Evolutionary conservation across 176 grass and related monocot genomes (phyloP).

Genomic region (Zizania latifolia): DNA sequence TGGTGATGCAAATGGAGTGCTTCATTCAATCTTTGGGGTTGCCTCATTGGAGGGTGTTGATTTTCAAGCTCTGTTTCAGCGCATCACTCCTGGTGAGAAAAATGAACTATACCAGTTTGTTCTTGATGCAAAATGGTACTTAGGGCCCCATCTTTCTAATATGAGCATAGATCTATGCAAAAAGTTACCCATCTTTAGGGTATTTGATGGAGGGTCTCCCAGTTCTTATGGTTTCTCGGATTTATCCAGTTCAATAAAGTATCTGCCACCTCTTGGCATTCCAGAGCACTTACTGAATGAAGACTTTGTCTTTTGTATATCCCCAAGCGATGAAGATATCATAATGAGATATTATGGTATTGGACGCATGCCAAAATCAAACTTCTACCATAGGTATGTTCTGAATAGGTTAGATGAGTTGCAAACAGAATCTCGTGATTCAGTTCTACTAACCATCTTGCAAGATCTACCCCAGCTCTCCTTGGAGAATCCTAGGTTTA

Average conservation of each 20-base stretch:
- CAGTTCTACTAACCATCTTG: slow-evolving; percentile 69
- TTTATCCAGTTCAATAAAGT: slow-evolving; percentile 66
- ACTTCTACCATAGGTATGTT: slow-evolving; percentile 69
- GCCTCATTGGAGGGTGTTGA: slow-evolving; percentile 48
- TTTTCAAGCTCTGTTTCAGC: slow-evolving; percentile 55
- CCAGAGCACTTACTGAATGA: slow-evolving; percentile 60
- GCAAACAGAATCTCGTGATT: slow-evolving; percentile 64
- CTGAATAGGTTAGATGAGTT: slow-evolving; percentile 63
- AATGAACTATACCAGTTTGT: slow-evolving; percentile 77
- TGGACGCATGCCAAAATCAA: slow-evolving; percentile 66
- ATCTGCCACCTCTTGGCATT: slow-evolving; percentile 70
- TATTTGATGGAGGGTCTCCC: slow-evolving; percentile 54
- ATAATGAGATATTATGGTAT: slow-evolving; percentile 78
- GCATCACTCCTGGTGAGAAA: slow-evolving; percentile 64
- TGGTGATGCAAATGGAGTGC: slow-evolving; percentile 63
- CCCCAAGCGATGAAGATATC: slow-evolving; percentile 68
- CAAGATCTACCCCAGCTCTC: slow-evolving; percentile 88
- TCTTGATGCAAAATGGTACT: slow-evolving; percentile 95
- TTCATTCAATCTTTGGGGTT: slow-evolving; percentile 73
- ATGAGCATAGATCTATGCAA: slow-evolving; percentile 69
- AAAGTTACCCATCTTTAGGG: slow-evolving; percentile 74
- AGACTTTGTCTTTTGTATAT: slow-evolving; percentile 73
- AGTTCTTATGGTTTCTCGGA: slow-evolving; percentile 55
- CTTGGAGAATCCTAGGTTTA: slow-evolving; percentile 78
- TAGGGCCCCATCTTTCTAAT: slow-evolving; percentile 51